Percentiles rank a stretch among this genome's conserved stretches.
phyloP scores from a whole-genome alignment of 2,329 filamentous ascomycete genomes.

The Pseudocercospora cruenta region DNA sequence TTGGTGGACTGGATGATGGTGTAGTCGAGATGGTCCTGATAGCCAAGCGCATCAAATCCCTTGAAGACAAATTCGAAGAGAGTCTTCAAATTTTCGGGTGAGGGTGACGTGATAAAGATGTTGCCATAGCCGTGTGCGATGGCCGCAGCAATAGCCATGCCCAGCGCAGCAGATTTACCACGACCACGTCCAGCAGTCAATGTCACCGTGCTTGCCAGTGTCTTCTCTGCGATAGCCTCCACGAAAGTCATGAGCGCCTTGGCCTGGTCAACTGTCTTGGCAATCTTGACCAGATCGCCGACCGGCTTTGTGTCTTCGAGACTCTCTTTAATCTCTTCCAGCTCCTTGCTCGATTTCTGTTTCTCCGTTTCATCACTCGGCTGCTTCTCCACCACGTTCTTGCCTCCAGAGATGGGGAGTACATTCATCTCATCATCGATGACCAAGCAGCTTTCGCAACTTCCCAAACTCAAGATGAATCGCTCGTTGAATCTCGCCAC shows the following conservation, averaged over 20 bases:
- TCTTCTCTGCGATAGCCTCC: slow-evolving; percentile 95
- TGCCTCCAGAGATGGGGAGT: slow-evolving; percentile 92
- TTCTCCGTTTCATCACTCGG: slow-evolving; percentile 72
- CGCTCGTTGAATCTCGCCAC: slow-evolving; percentile 96
- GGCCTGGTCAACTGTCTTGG: slow-evolving; percentile 91
- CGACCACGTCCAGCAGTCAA: slow-evolving; percentile 91
- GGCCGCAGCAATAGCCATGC: slow-evolving; percentile 90
- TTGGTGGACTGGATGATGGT: slow-evolving; percentile 98
- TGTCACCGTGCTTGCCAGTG: slow-evolving; percentile 87
- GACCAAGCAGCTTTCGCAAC: slow-evolving; percentile 90
- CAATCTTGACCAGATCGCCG: slow-evolving; percentile 79
- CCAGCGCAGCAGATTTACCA: slow-evolving; percentile 94
- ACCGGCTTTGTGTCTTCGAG: slow-evolving; percentile 84
- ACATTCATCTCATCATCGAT: slow-evolving; percentile 98
- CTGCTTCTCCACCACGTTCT: slow-evolving; percentile 80
- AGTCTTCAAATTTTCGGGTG: slow-evolving; percentile 97
- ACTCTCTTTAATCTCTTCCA: slow-evolving; percentile 85
- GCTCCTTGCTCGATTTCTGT: slow-evolving; percentile 70
- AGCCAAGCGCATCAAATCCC: slow-evolving; percentile 91
- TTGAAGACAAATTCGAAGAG: slow-evolving; percentile 99
- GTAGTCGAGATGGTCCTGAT: slow-evolving; percentile 94
- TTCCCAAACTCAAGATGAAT: slow-evolving; percentile 92
- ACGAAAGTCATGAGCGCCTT: slow-evolving; percentile 97
- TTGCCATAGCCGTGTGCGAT: slow-evolving; percentile 97
- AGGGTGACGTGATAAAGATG: slow-evolving; percentile 98